Evolutionary conservation across 345 rosid genomes (phyloP).

Genomic region (Cardamine chenopodiifolia): DNA sequence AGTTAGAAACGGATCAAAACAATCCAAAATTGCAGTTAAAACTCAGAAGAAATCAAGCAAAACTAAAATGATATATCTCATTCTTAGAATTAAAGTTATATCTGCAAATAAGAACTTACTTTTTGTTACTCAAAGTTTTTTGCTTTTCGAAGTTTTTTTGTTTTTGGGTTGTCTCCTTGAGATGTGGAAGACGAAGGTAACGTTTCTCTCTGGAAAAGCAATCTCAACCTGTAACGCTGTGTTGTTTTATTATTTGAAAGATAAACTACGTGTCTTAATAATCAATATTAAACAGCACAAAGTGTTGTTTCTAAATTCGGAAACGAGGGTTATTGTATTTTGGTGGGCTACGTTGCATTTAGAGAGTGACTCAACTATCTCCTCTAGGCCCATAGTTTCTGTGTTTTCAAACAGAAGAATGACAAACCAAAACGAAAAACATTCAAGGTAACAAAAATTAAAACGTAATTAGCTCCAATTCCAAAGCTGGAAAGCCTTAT

Average conservation of each 20-base stretch:
- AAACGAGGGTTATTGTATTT: neutral
- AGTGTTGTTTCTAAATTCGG: neutral
- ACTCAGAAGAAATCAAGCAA: slow-evolving; percentile 8
- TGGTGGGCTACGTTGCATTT: neutral
- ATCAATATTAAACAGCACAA: neutral
- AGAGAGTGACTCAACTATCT: neutral
- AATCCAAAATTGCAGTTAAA: neutral
- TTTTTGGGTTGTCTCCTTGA: neutral
- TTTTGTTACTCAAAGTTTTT: slow-evolving; percentile 6
- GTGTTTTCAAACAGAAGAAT: neutral
- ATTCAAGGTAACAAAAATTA: too few relatives aligned
- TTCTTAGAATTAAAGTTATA: neutral
- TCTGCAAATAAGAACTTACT: neutral
- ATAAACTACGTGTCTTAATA: neutral
- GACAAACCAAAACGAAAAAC: too few relatives aligned
- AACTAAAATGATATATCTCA: neutral
- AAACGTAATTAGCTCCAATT: too few relatives aligned
- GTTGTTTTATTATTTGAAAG: slow-evolving; percentile 10
- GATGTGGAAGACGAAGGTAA: slow-evolving; percentile 31
- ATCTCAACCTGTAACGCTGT: slow-evolving; percentile 8
- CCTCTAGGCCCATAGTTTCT: neutral
- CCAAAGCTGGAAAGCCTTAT: too few relatives aligned
- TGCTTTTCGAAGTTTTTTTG: neutral
- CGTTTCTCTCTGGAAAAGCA: slow-evolving; percentile 32
- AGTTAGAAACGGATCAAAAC: slow-evolving; percentile 9